These are phyloP conservation scores for Pichia sp. DNA, from an alignment of 1,139 yeast species.

Conservation along the genomic window DNA sequence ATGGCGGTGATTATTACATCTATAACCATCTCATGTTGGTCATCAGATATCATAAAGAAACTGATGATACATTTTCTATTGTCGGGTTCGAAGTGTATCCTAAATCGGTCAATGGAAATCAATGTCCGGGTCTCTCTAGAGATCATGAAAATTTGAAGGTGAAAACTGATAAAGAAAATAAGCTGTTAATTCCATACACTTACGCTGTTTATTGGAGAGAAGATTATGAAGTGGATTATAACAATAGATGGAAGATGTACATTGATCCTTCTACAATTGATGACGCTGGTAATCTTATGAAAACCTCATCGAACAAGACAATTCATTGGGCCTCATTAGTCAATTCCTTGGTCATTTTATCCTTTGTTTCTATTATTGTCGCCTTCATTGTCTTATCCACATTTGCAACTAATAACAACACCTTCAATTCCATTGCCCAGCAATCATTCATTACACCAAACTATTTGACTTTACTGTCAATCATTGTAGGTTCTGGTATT, in stretches of 20 bases:
- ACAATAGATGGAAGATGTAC: constrained; percentile 68
- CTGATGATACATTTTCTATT: constrained; percentile 43
- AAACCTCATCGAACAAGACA: constrained; percentile 35
- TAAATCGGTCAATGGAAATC: constrained; percentile 58
- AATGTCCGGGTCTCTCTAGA: constrained; percentile 64
- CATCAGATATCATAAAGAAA: constrained; percentile 60
- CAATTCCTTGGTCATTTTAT: constrained; percentile 55
- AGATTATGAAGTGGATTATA: constrained; percentile 59
- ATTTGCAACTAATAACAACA: constrained; percentile 14
- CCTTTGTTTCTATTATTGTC: constrained; percentile 50
- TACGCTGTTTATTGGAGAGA: constrained; percentile 89
- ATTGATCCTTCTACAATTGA: constrained; percentile 15
- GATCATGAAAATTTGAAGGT: constrained; percentile 48
- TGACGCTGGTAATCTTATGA: constrained; percentile 20
- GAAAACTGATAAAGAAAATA: constrained; percentile 27
- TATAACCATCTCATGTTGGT: constrained; percentile 81
- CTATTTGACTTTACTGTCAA: constrained; percentile 38
- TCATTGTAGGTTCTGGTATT: constrained; percentile 65
- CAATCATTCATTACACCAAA: constrained; percentile 40
- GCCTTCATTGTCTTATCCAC: constrained; percentile 54
- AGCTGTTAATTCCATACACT: constrained; percentile 56
- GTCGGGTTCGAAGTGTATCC: constrained; percentile 93
- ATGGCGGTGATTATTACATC: constrained; percentile 48
- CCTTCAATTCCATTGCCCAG: constrained; percentile 29
- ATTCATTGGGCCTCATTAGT: constrained; percentile 69